phyloP scores from a whole-genome alignment of 1,284 basidiomycete species.

The Malassezia japonica region DNA sequence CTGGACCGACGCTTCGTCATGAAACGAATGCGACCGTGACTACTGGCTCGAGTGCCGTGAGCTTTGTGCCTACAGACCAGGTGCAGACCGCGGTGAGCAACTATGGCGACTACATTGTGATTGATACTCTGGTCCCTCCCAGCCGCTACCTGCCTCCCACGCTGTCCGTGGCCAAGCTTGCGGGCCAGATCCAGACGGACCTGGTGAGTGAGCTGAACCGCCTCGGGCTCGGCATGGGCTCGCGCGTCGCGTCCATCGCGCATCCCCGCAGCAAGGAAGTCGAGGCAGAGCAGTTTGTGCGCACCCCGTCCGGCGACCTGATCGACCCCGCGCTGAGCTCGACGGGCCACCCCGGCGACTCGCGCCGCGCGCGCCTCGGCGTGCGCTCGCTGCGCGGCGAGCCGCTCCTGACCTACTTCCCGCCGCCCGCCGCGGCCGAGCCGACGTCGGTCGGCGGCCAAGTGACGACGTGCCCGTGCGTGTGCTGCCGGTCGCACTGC shows the following conservation, averaged over 20 bases:
- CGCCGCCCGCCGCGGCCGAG: constrained; percentile 4
- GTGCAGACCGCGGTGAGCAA: constrained; percentile 29
- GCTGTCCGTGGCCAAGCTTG: constrained; percentile 8
- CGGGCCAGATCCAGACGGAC: constrained; percentile 14
- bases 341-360: neutral
- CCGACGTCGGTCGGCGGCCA: neutral
- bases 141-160: constrained; percentile 18
- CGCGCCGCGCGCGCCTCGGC: constrained; percentile 1
- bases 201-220: constrained; percentile 10
- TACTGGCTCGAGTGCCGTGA: constrained; percentile 19
- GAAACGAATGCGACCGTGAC: constrained; percentile 13
- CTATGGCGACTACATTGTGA: constrained; percentile 23
- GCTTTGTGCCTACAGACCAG: constrained; percentile 27
- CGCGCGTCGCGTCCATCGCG: constrained; percentile 10
- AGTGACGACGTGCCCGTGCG: constrained; percentile 14
- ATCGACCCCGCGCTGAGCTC: constrained; percentile 8
- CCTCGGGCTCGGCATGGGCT: constrained; percentile 10
- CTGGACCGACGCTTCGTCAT: constrained; percentile 10
- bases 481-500: constrained; percentile 15
- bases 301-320: neutral
- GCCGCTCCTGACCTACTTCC: constrained; percentile 15
- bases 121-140: constrained; percentile 31
- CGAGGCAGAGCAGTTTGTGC: constrained; percentile 14
- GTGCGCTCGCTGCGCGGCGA: constrained; percentile 18
- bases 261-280: constrained; percentile 15